Conservation (phyloP, 163 green algal genomes). For the Coccomyxa subellipsoidea region DNA sequence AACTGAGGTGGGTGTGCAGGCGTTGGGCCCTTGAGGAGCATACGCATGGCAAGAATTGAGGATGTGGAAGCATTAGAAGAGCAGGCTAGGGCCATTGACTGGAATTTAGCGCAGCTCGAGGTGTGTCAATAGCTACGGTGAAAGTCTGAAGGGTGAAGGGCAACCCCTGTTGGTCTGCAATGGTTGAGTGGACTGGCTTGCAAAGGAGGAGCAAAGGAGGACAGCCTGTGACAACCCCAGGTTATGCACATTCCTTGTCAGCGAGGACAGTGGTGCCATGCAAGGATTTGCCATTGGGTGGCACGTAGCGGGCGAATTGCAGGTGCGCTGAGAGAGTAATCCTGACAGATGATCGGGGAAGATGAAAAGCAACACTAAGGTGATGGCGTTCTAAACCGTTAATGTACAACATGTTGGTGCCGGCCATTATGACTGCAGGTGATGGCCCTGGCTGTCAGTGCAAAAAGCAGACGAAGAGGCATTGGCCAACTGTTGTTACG, state of each 20-base stretch:
- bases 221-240: background rate
- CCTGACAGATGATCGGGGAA: too few relatives aligned
- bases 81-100: background rate
- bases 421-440: too few relatives aligned
- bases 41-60: background rate
- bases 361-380: too few relatives aligned
- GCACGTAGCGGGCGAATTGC: background rate
- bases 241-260: background rate
- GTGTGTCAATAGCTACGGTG: too few relatives aligned
- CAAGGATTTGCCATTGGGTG: slow-evolving; percentile 2
- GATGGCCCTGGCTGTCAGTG: background rate
- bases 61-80: background rate
- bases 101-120: background rate
- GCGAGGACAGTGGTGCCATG: background rate
- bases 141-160: too few relatives aligned
- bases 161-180: too few relatives aligned
- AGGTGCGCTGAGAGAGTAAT: background rate
- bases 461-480: background rate
- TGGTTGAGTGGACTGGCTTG: too few relatives aligned
- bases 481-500: background rate
- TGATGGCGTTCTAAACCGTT: too few relatives aligned
- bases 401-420: too few relatives aligned
- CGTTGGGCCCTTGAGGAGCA: background rate
- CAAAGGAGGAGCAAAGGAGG: background rate
- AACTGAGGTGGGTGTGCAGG: too few relatives aligned